Evolutionary conservation across 2,329 filamentous ascomycete genomes (phyloP), one percentile per base, ranked within the genome.

Genomic region (Fusarium brevicatenulatum): DNA sequence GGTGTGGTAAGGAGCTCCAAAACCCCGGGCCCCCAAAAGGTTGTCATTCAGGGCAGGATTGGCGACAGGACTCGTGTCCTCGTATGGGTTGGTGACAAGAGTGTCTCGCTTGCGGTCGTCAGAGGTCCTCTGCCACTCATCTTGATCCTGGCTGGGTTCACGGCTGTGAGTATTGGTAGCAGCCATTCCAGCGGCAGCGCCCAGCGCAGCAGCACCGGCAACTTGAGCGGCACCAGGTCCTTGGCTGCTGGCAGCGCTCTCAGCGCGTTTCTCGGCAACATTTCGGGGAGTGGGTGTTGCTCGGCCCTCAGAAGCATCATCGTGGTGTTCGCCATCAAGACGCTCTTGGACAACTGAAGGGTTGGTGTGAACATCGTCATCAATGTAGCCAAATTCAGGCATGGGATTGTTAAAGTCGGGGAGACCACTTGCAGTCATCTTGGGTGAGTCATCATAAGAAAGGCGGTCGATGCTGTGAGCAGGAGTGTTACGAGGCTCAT

Each of bases 261-360:
- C 80, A 62, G 79, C 71, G 57, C 78, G 70, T n/a, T 72, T 68
- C 66, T 77, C 72, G 62, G 71, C 70, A 28, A 81, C 68, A 25
- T 79, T 76, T 49, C 65, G 73, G 50, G 79, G 79, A 2, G 80
- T 83, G 5, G 89, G 88, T 3, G 89, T 90, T 16, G 85, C 82
- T 62, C 88, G 85, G 61, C 89, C 88, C 37, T 86, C 86, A 85
- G 89, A 91, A 60, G 86, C 84, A 55, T 87, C 86, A 39, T 74
- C 71, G 11, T 67, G 71, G 23, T 71, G 62, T 34, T 81, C 78
- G 4, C 88, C 90, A 56, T 90, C 91, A 55, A 92, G 88, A 2
- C 91, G 91, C 23, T 93, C 94, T 73, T 95, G 89, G 44, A 97
- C 90, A 55, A 95, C 87, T 0, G 95, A 97, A 6, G 94, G 94